Evolutionary conservation across 176 grass and related monocot genomes (phyloP).

Genomic region (Cymbopogon citratus): DNA sequence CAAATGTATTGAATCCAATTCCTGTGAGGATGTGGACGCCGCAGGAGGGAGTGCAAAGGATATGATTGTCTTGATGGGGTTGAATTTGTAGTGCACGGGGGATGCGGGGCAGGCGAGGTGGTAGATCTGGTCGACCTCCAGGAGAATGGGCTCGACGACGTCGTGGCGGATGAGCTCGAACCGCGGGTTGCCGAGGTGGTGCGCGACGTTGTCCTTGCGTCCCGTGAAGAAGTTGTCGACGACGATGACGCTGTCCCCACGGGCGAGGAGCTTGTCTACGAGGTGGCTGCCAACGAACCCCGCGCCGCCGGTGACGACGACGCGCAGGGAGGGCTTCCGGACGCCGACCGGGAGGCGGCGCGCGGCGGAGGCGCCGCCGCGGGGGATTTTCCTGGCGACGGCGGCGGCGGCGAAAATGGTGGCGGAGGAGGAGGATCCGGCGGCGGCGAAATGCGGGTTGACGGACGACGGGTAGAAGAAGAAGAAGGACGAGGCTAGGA

Average conservation of each 20-base stretch:
- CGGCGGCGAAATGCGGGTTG: background rate
- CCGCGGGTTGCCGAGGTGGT: constrained; percentile 72
- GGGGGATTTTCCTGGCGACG: background rate
- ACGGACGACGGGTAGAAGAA: constrained; percentile 44
- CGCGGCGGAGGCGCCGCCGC: background rate
- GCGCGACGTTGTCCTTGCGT: constrained; percentile 81
- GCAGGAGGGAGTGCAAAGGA: constrained; percentile 35
- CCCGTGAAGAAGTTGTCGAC: constrained; percentile 99
- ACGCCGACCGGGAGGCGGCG: constrained; percentile 67
- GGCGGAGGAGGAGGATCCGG: background rate
- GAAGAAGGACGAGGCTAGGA: constrained; percentile 83
- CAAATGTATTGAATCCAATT: background rate
- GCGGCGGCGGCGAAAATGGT: background rate
- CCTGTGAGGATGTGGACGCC: background rate
- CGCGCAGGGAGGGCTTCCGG: constrained; percentile 49
- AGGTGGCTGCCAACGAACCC: constrained; percentile 93
- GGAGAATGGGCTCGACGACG: constrained; percentile 90
- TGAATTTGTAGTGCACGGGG: constrained; percentile 93
- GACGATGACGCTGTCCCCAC: constrained; percentile 91
- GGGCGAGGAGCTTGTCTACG: constrained; percentile 66
- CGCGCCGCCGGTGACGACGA: constrained; percentile 78
- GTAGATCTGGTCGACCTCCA: constrained; percentile 99
- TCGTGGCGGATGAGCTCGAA: constrained; percentile 93
- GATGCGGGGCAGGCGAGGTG: constrained; percentile 96
- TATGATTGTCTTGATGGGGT: constrained; percentile 99